A percentile compares a stretch with the other conserved stretches of the same genome.
Conservation (phyloP, 163 green algal species). For the Scenedesmus sp. region DNA sequence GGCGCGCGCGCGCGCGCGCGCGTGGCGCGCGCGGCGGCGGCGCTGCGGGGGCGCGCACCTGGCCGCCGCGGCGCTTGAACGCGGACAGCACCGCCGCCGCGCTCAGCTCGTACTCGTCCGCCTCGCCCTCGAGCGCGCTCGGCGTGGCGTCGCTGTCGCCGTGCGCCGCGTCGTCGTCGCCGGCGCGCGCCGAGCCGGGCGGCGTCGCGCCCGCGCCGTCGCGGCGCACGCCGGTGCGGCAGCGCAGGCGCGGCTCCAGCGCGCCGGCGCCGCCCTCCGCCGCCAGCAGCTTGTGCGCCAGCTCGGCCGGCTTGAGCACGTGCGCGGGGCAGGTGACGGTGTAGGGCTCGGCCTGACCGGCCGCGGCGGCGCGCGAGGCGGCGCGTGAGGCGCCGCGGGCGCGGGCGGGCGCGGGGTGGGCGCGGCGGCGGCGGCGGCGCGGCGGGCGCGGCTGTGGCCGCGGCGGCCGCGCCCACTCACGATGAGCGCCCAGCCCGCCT, state of each 20-base stretch:
- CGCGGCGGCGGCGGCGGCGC: too few species aligned
- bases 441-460: too few species aligned
- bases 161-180: not conserved
- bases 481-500: conserved; percentile 24
- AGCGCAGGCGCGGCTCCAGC: conserved; percentile 19
- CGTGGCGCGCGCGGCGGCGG: not conserved
- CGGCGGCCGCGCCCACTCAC: conserved; percentile 8
- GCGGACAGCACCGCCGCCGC: conserved; percentile 42
- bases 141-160: not conserved
- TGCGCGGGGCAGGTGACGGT: conserved; percentile 36
- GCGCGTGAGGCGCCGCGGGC: too few species aligned
- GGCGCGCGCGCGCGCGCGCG: not conserved
- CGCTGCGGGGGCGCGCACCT: not conserved
- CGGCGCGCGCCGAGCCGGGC: too few species aligned
- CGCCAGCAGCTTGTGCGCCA: too few species aligned
- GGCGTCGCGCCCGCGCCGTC: not conserved
- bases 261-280: too few species aligned
- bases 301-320: too few species aligned
- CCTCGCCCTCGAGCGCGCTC: not conserved
- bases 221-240: not conserved
- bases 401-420: too few species aligned
- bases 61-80: conserved; percentile 17
- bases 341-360: conserved; percentile 43
- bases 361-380: too few species aligned
- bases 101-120: conserved; percentile 23